Percentiles rank a stretch among this genome's conserved stretches.
These are phyloP conservation scores for Penicillium atrosanguineum DNA, from an alignment of 495 filamentous ascomycete species.

Conservation along the genomic window DNA sequence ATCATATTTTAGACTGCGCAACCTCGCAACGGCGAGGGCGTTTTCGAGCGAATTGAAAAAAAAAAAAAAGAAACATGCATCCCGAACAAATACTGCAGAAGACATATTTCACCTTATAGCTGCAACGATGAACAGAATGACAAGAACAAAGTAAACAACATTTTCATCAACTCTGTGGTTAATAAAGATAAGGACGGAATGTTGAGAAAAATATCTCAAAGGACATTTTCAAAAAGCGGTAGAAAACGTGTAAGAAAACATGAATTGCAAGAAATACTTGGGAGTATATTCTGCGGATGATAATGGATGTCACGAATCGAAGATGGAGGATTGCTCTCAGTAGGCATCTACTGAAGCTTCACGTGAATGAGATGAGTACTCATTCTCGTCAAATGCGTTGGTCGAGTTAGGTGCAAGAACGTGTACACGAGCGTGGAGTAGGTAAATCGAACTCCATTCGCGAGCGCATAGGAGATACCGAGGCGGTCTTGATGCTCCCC, in stretches of 20 bases:
- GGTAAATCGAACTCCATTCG: conserved; percentile 30
- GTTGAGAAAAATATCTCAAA: background rate
- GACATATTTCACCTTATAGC: conserved; percentile 10
- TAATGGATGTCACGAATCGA: conserved; percentile 15
- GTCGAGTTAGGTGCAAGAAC: conserved; percentile 14
- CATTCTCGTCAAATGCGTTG: background rate
- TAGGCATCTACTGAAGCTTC: background rate
- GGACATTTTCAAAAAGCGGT: background rate
- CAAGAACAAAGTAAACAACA: background rate
- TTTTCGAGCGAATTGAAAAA: conserved; percentile 13
- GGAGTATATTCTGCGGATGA: conserved; percentile 20
- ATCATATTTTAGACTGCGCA: conserved; percentile 17
- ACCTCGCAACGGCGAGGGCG: background rate
- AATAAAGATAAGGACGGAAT: background rate
- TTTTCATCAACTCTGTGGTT: background rate
- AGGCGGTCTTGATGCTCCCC: conserved; percentile 33
- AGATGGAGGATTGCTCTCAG: background rate
- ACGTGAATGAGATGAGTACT: background rate
- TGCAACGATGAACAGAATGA: conserved; percentile 1
- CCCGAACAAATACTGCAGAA: conserved; percentile 15
- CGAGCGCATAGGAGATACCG: conserved; percentile 35
- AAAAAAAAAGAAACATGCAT: too few species aligned
- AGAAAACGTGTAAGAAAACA: background rate
- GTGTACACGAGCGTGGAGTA: conserved; percentile 19
- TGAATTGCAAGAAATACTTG: conserved; percentile 15